phyloP scores from a whole-genome alignment of 2,329 filamentous ascomycete genomes.

The Calonectria multiphialidica region DNA sequence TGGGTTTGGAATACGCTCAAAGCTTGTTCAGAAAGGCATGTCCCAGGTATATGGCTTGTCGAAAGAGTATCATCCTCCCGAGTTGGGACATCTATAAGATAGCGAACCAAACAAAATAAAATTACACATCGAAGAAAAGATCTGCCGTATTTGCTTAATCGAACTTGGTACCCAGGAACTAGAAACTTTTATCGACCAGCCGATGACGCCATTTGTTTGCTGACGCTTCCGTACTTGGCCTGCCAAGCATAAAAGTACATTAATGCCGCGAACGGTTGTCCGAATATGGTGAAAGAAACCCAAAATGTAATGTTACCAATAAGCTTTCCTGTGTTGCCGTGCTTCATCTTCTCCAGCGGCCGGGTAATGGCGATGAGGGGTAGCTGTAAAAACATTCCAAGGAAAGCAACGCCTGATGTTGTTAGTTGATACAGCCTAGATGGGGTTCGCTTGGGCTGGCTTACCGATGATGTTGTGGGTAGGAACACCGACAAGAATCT shows the following conservation, averaged over 20 bases:
- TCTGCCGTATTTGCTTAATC: slow-evolving; percentile 2
- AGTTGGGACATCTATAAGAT: neutral
- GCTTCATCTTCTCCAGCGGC: slow-evolving; percentile 82
- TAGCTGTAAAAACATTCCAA: slow-evolving; percentile 94
- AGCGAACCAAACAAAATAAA: neutral
- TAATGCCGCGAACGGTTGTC: slow-evolving; percentile 91
- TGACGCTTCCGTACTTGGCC: slow-evolving; percentile 92
- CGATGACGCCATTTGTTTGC: slow-evolving; percentile 51
- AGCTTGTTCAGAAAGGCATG: neutral
- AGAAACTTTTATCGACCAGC: slow-evolving; percentile 15
- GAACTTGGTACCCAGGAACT: neutral
- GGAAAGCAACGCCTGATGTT: slow-evolving; percentile 82
- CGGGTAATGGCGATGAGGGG: slow-evolving; percentile 87
- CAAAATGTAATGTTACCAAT: slow-evolving; percentile 96
- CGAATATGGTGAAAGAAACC: slow-evolving; percentile 95
- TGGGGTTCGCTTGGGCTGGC: slow-evolving; percentile 33
- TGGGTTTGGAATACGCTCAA: neutral
- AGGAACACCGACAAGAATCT: slow-evolving; percentile 91
- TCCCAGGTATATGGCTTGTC: neutral
- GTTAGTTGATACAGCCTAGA: slow-evolving; percentile 18
- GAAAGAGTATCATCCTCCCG: neutral
- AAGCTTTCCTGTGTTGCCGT: slow-evolving; percentile 77
- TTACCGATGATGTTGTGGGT: slow-evolving; percentile 93
- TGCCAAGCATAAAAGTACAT: slow-evolving; percentile 99
- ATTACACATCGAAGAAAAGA: neutral